Evolutionary conservation across 2,329 filamentous ascomycete genomes (phyloP).

Genomic region (Geosmithia flava): DNA sequence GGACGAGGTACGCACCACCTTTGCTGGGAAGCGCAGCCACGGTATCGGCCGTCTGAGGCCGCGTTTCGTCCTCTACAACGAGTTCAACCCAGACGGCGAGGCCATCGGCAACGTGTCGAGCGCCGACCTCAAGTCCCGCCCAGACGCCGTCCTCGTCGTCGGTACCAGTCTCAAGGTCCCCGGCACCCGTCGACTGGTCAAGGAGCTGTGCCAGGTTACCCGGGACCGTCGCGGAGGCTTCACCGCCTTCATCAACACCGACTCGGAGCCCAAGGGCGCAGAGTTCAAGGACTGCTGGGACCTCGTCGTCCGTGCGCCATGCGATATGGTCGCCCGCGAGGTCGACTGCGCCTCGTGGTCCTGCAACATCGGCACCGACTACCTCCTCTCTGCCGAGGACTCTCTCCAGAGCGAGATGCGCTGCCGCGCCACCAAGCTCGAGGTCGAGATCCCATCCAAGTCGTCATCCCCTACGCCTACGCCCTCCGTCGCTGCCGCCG

Average conservation of each 20-base stretch:
- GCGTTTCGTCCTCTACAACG: conserved; percentile 93
- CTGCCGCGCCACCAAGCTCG: conserved; percentile 22
- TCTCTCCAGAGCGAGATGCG: conserved; percentile 25
- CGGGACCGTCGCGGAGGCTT: conserved; percentile 71
- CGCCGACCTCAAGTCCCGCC: conserved; percentile 72
- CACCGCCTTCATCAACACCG: conserved; percentile 89
- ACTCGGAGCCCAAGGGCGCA: conserved; percentile 66
- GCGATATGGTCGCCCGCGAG: conserved; percentile 73
- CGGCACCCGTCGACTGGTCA: conserved; percentile 77
- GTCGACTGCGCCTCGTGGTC: conserved; percentile 52
- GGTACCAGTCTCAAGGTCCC: conserved; percentile 94
- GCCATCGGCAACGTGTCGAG: conserved; percentile 86
- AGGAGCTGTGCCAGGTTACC: conserved; percentile 83
- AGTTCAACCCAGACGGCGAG: conserved; percentile 91
- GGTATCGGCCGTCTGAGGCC: conserved; percentile 84
- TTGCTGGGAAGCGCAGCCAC: conserved; percentile 80
- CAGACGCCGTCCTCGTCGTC: conserved; percentile 88
- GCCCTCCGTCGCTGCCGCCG: conserved; percentile 10
- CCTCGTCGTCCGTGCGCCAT: conserved; percentile 73
- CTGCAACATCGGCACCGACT: conserved; percentile 35
- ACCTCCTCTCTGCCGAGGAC: conserved; percentile 31
- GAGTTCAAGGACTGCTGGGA: conserved; percentile 94
- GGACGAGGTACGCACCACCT: conserved; percentile 62
- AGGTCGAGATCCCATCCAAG: conserved; percentile 14
- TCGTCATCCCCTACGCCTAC: conserved; percentile 6